Evolutionary conservation across 192 early-diverging fungal genomes (phyloP).

Genomic region (Borealophlyctis nickersoniae): DNA sequence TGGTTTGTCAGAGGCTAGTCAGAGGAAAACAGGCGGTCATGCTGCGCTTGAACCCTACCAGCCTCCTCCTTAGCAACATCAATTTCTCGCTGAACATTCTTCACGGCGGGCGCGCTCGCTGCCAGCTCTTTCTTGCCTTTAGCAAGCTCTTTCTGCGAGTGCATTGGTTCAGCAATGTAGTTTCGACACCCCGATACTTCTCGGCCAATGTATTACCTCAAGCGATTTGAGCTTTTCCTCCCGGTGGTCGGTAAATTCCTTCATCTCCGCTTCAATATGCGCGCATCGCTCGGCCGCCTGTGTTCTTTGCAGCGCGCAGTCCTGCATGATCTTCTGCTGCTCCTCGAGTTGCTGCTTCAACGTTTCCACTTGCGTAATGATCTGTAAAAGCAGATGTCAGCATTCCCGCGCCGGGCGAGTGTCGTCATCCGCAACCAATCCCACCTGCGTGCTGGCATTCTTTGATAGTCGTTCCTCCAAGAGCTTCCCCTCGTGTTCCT

Average conservation of each 20-base stretch:
- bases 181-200: not conserved
- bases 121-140: constrained; percentile 63
- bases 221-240: constrained; percentile 86
- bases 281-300: constrained; percentile 51
- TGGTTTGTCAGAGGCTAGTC: not conserved
- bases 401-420: not conserved
- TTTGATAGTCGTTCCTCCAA: constrained; percentile 74
- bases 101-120: constrained; percentile 50
- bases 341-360: constrained; percentile 56
- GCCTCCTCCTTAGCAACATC: constrained; percentile 65
- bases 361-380: constrained; percentile 53
- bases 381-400: constrained; percentile 20
- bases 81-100: constrained; percentile 64
- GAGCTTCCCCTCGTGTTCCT: constrained; percentile 71
- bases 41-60: constrained; percentile 41
- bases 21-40: not conserved
- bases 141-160: constrained; percentile 58
- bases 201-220: constrained; percentile 25
- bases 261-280: constrained; percentile 77
- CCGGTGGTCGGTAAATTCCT: constrained; percentile 82
- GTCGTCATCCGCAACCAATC: not conserved
- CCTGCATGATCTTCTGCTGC: constrained; percentile 40
- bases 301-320: constrained; percentile 40
- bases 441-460: constrained; percentile 72
- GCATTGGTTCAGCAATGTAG: not conserved